Evolutionary conservation across 441 rosid genomes (phyloP).

Genomic region (Dalechampia spathulata): DNA sequence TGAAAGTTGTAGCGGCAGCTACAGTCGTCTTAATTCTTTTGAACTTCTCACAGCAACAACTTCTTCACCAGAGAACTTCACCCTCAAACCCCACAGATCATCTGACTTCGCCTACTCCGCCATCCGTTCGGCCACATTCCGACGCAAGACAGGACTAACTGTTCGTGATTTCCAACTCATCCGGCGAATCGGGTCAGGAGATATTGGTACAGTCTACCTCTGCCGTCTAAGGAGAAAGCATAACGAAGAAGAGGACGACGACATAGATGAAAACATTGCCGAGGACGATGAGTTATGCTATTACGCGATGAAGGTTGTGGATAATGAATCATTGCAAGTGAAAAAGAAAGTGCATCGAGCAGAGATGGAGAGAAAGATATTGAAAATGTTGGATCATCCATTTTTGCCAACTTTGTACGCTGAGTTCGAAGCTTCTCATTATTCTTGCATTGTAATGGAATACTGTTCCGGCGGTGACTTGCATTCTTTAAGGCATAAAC

Average conservation of each 20-base stretch:
- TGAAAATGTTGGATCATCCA: constrained; percentile 84
- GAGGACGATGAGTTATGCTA: constrained; percentile 19
- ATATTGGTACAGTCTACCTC: constrained; percentile 80
- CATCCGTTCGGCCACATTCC: too few species aligned
- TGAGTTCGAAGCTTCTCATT: constrained; percentile 47
- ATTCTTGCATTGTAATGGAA: constrained; percentile 66
- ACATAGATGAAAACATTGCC: constrained; percentile 3
- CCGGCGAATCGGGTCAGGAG: constrained; percentile 81
- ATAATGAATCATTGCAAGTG: constrained; percentile 57
- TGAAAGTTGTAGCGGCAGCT: constrained; percentile 44
- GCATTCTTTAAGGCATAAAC: constrained; percentile 60
- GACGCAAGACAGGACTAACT: constrained; percentile 34
- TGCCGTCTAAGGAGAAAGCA: constrained; percentile 41
- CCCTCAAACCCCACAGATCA: constrained; percentile 84
- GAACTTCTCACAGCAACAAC: constrained; percentile 37
- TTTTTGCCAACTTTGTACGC: constrained; percentile 73
- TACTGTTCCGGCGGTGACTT: constrained; percentile 88
- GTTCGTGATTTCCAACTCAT: constrained; percentile 68
- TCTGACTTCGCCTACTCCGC: constrained; percentile 82
- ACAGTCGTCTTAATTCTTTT: constrained; percentile 69
- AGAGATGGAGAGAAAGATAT: constrained; percentile 72
- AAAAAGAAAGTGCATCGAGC: constrained; percentile 79
- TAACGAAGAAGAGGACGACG: not conserved
- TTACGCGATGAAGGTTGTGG: constrained; percentile 92
- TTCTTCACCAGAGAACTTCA: constrained; percentile 37